Conservation (phyloP, 805 yeast species). For the Wickerhamomyces tratensis region DNA sequence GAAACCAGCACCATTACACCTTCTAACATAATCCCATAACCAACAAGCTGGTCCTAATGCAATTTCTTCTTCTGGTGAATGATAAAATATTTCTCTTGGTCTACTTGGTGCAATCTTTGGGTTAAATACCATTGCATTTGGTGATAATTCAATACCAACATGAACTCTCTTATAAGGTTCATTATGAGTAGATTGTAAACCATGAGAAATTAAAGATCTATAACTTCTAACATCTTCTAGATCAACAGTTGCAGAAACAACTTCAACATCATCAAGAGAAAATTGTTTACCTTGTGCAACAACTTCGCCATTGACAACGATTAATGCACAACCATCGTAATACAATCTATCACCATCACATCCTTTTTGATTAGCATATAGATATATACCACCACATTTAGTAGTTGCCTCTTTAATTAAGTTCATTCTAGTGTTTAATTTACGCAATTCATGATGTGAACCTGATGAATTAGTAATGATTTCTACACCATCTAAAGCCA, state of each 20-base stretch:
- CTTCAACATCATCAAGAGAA: constrained; percentile 86
- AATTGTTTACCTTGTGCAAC: constrained; percentile 94
- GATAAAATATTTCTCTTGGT: constrained; percentile 44
- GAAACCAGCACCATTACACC: constrained; percentile 85
- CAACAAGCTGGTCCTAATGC: constrained; percentile 99
- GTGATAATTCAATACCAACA: constrained; percentile 60
- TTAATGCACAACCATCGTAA: constrained; percentile 95
- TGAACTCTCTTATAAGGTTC: constrained; percentile 38
- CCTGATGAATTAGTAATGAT: constrained; percentile 94
- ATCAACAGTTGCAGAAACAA: constrained; percentile 89
- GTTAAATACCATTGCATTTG: constrained; percentile 47
- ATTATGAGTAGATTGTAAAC: constrained; percentile 19
- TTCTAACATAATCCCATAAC: constrained; percentile 96
- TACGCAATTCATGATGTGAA: constrained; percentile 93
- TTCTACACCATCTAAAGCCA: constrained; percentile 96
- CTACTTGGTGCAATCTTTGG: constrained; percentile 50
- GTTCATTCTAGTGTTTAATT: constrained; percentile 74
- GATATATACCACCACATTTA: constrained; percentile 92
- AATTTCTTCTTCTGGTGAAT: constrained; percentile 89
- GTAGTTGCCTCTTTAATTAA: constrained; percentile 87
- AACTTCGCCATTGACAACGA: constrained; percentile 84
- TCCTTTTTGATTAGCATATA: constrained; percentile 92
- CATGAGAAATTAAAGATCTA: constrained; percentile 59
- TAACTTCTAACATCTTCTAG: constrained; percentile 84
- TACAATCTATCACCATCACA: constrained; percentile 97